Evolutionary conservation across 352 stramenopile species (phyloP), one percentile per base, ranked within the genome.

Genomic region (Phytophthora foliorum): DNA sequence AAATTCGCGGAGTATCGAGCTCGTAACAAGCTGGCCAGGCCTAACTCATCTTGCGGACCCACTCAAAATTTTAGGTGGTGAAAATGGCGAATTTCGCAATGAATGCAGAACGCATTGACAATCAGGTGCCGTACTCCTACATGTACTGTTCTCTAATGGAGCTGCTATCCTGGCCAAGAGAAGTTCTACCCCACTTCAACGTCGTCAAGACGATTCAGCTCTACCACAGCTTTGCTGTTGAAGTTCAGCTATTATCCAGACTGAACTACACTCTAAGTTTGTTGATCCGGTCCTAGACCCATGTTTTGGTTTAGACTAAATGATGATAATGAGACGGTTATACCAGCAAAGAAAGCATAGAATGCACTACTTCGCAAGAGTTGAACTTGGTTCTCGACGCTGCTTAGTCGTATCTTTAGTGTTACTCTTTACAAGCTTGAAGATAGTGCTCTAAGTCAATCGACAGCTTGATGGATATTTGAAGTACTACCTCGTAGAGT

Each of bases 1-100:
- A 79, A 90, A 22, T 95, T 89, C 9, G 85, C 87, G 0, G 81
- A 92, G 51, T 92, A 92, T 60, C 78, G 84, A 8, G 61, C 48
- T 16, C 75, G 73, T 41, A 89, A 87, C 67, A 82, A 82, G 14
- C 41, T 76, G 5, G 69, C 82, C 1, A 92, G 85, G 85, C 90
- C 78, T 2, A 86, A 70, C 2, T 25, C 31, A 6, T 34, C 49
- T 4, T 57, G n/a, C 9, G 49, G 29, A 8, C 67, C 63, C 1
- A 16, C 21, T 36, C 48, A 50, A 57, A 42, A n/a, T n/a, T n/a
- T n/a, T n/a, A n/a, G n/a, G n/a, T n/a, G n/a, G n/a, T n/a, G 24
- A 41, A 44, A 31, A 4, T 60, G 16, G 27, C 57, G 22, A 55
- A 60, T 16, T 64, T 67, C 21, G 50, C 51, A 2, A 19, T 42